phyloP scores from a whole-genome alignment of 371 early-diverging fungal species.

The Chytridium lagenaria region DNA sequence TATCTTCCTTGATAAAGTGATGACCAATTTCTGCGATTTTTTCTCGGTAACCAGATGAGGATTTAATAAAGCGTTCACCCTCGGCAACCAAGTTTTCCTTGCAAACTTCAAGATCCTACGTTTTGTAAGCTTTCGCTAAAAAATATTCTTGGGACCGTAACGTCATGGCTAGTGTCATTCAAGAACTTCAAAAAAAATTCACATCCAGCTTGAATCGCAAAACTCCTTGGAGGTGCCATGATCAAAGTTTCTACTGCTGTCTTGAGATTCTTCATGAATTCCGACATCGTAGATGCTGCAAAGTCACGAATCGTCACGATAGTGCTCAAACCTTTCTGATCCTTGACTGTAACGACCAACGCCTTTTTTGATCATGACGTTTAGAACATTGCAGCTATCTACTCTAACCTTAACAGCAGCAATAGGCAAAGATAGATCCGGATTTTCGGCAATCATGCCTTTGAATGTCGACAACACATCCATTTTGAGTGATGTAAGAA shows the following conservation, averaged over 20 bases:
- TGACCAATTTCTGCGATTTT: slow-evolving; percentile 83
- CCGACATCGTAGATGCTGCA: slow-evolving; percentile 69
- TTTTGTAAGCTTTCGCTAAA: slow-evolving; percentile 18
- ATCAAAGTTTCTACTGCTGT: slow-evolving; percentile 67
- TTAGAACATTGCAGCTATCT: background rate
- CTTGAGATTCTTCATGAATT: slow-evolving; percentile 81
- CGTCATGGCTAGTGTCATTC: slow-evolving; percentile 71
- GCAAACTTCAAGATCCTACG: slow-evolving; percentile 52
- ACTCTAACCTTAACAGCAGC: slow-evolving; percentile 71
- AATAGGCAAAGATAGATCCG: slow-evolving; percentile 85
- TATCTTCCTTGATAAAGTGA: slow-evolving; percentile 88
- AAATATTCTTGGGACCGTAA: slow-evolving; percentile 53
- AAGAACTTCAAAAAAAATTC: slow-evolving; percentile 86
- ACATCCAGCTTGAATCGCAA: slow-evolving; percentile 85
- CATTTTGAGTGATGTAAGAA: background rate
- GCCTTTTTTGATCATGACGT: background rate
- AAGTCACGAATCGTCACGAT: too few relatives aligned
- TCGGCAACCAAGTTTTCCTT: slow-evolving; percentile 74
- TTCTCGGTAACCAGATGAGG: slow-evolving; percentile 72
- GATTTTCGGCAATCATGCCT: slow-evolving; percentile 23
- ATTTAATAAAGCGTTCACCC: slow-evolving; percentile 75
- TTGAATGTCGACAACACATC: background rate
- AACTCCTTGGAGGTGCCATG: slow-evolving; percentile 64
- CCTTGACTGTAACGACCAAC: slow-evolving; percentile 73
- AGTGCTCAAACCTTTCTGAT: slow-evolving; percentile 62